These are phyloP conservation scores for Knoxia roxburghii DNA, from an alignment of 257 asterid genomes.

Conservation along the genomic window DNA sequence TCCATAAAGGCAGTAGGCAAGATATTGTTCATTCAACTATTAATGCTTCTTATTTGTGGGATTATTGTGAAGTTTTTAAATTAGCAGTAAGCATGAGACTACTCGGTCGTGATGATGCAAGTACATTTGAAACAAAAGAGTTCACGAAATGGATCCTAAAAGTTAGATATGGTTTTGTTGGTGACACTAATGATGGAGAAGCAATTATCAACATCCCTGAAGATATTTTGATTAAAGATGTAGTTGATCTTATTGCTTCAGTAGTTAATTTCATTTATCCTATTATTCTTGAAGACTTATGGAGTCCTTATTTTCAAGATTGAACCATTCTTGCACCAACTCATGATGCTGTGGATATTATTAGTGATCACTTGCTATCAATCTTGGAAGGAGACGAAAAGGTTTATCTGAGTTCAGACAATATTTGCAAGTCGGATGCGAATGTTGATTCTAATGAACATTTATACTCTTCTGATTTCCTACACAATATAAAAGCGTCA, in stretches of 20 bases:
- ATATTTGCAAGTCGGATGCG: not conserved
- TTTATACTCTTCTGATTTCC: not conserved
- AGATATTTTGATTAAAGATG: not conserved
- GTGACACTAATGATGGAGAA: not conserved
- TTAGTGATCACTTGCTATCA: not conserved
- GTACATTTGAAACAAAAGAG: not conserved
- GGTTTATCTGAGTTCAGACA: not conserved
- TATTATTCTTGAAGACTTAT: too few species aligned
- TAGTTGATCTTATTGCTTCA: not conserved
- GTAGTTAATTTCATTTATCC: too few species aligned
- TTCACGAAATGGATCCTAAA: too few species aligned
- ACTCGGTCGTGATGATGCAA: not conserved
- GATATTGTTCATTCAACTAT: not conserved
- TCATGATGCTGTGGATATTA: not conserved
- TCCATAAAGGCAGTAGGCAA: not conserved
- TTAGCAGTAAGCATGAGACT: not conserved
- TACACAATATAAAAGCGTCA: too few species aligned
- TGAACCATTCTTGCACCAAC: not conserved
- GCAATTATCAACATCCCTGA: not conserved
- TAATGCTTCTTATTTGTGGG: too few species aligned
- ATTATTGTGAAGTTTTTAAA: not conserved
- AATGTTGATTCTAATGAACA: not conserved
- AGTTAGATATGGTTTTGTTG: not conserved
- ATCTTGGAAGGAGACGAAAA: not conserved
- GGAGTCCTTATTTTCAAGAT: not conserved